Base-by-base conservation (phyloP, 352 stramenopile genomes). In the Pythium brachiatum region DNA sequence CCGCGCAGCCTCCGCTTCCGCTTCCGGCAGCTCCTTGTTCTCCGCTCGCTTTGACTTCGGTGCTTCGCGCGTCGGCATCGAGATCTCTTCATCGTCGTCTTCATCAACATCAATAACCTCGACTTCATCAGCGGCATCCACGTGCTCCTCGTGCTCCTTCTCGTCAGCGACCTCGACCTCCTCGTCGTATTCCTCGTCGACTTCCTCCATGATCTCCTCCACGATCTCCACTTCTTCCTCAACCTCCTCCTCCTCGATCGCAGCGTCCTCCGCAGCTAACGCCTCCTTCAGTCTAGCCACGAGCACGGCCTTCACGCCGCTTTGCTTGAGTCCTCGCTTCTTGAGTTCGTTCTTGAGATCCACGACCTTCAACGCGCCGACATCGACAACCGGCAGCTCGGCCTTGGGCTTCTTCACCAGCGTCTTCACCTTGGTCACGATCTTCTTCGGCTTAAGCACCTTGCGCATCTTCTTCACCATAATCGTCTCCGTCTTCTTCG, bases 301-400 rank as follows among this genome's bases (percentile, higher is more conserved):
- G 7, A 93, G 66, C 39, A 73, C 71, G 0, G 73, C 72, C 68
- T 93, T 93, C 20, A 83, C 39, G 13, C 84, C 84, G 21, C 57
- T 75, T 2, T 74, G 66, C 12, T 72, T 75, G 15, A 91, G 65
- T 1, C 82, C 82, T 21, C 82, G 71, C 54, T 78, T 82, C 57
- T 81, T 88, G 27, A 93, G 53, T 46, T 90, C 81, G 0, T 50
- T 66, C 18, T 81, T 74, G 21, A 93, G 60, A 11, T 93, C 69
- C n/a, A 73, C 68, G 11, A 93, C 84, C 52, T 74, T 74, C 18
- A 81, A 63, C 4, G 23, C 58, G 7, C 39, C 20, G 7, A 76
- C 64, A 20, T 81, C 70, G 9, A 81, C 64, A 23, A 41, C 23
- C 2, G 61, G 56, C 7, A 64, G 23, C 27, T 39, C 55, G 63